Percentiles rank a stretch among this genome's conserved stretches.
These are phyloP conservation scores for Mycena floridula DNA, from an alignment of 768 basidiomycete genomes.

Conservation along the genomic window DNA sequence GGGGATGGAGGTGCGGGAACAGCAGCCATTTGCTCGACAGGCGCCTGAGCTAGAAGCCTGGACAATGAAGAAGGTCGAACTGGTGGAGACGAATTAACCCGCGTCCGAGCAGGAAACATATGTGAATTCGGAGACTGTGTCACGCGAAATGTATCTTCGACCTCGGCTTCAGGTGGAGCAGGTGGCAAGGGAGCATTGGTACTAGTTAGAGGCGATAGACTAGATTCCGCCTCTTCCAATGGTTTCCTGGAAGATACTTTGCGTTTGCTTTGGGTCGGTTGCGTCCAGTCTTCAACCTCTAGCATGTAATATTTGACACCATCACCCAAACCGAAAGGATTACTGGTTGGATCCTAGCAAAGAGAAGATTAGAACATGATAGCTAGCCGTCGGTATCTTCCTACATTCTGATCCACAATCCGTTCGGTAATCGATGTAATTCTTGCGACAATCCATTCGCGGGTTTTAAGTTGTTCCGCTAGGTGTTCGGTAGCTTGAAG, in stretches of 20 bases:
- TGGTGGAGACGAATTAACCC: constrained; percentile 61
- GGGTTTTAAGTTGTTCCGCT: constrained; percentile 81
- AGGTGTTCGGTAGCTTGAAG: constrained; percentile 81
- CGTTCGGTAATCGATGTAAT: constrained; percentile 86
- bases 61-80: constrained; percentile 78
- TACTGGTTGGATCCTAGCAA: constrained; percentile 68
- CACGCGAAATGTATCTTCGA: constrained; percentile 65
- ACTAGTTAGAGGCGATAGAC: constrained; percentile 19
- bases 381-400: constrained; percentile 20
- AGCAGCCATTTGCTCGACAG: constrained; percentile 30
- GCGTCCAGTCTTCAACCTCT: constrained; percentile 91
- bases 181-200: constrained; percentile 42
- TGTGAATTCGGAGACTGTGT: constrained; percentile 64
- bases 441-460: constrained; percentile 94
- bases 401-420: constrained; percentile 73
- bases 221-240: constrained; percentile 33
- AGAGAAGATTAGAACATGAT: too few species aligned
- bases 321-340: constrained; percentile 84
- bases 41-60: constrained; percentile 71
- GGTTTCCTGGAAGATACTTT: constrained; percentile 47
- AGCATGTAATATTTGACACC: constrained; percentile 93
- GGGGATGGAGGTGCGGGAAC: constrained; percentile 26
- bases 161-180: constrained; percentile 63
- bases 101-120: constrained; percentile 55
- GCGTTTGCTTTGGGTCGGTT: constrained; percentile 62